phyloP scores from a whole-genome alignment of 345 rosid species.

The Acer negundo region DNA sequence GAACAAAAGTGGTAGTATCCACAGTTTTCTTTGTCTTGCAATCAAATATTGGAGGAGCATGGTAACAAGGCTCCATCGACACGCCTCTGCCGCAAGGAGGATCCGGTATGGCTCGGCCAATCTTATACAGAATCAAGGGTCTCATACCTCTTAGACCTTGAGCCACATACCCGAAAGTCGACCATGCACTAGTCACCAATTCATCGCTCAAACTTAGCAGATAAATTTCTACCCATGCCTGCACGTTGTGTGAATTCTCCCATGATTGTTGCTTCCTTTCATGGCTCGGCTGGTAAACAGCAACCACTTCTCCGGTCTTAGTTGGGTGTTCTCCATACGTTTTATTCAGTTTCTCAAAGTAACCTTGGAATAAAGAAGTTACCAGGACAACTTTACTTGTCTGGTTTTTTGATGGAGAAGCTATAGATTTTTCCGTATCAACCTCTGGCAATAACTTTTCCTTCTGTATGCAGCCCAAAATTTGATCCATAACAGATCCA shows the following conservation, averaged over 20 bases:
- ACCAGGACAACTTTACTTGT: constrained; percentile 16
- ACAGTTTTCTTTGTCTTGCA: constrained; percentile 6
- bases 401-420: not conserved
- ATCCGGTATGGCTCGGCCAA: not conserved
- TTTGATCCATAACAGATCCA: constrained; percentile 14
- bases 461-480: constrained; percentile 10
- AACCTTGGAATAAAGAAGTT: constrained; percentile 16
- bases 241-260: constrained; percentile 11
- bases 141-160: constrained; percentile 15
- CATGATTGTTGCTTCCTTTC: not conserved
- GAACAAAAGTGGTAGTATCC: not conserved
- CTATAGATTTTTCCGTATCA: not conserved
- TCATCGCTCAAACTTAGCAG: constrained; percentile 14
- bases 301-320: constrained; percentile 9
- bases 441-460: constrained; percentile 18
- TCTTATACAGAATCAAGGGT: constrained; percentile 18
- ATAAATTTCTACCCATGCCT: constrained; percentile 19
- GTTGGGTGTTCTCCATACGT: constrained; percentile 14
- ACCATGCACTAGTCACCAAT: constrained; percentile 9
- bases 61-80: constrained; percentile 18
- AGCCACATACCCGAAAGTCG: constrained; percentile 13
- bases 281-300: constrained; percentile 18
- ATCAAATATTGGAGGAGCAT: constrained; percentile 10
- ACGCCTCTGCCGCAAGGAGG: constrained; percentile 5
- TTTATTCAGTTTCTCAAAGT: constrained; percentile 7